Evolutionary conservation across 208 protist species (phyloP).

Genomic region (Acanthamoeba castellanii): DNA sequence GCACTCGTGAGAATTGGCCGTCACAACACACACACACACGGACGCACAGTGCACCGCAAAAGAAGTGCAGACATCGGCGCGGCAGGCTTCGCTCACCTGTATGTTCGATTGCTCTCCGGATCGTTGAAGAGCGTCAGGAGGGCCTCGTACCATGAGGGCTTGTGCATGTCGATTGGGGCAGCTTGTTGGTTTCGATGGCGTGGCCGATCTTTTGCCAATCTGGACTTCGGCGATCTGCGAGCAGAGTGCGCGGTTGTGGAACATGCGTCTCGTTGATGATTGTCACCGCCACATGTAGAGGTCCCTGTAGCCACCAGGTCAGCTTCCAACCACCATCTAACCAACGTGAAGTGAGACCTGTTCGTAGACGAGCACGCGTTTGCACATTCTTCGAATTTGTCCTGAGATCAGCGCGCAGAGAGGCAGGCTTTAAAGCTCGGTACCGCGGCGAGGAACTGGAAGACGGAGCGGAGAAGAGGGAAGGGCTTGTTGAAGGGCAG

Average conservation of each 20-base stretch:
- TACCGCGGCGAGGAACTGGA: slow-evolving; percentile 59
- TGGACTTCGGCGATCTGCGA: slow-evolving; percentile 62
- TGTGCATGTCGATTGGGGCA: slow-evolving; percentile 55
- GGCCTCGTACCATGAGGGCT: slow-evolving; percentile 48
- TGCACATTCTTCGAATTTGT: neutral
- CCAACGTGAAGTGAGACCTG: neutral
- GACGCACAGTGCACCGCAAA: too few species aligned
- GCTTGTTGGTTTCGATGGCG: slow-evolving; percentile 32
- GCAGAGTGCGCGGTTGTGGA: slow-evolving; percentile 66
- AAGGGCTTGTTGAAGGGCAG: slow-evolving; percentile 54
- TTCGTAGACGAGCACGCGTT: neutral
- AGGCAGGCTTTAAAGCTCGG: neutral
- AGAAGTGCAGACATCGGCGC: too few species aligned
- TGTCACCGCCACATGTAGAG: slow-evolving; percentile 45
- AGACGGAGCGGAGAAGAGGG: slow-evolving; percentile 15
- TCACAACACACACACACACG: neutral
- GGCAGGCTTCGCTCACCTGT: too few species aligned
- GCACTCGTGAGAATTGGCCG: neutral
- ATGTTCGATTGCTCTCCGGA: too few species aligned
- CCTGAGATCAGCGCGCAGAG: neutral
- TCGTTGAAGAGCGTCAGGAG: too few species aligned
- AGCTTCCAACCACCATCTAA: too few species aligned
- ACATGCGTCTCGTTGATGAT: slow-evolving; percentile 76
- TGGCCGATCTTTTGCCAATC: slow-evolving; percentile 59
- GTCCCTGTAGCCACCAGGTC: neutral